These are phyloP conservation scores for Zoysia matrella DNA, from an alignment of 202 grass and related monocot species.

Conservation along the genomic window DNA sequence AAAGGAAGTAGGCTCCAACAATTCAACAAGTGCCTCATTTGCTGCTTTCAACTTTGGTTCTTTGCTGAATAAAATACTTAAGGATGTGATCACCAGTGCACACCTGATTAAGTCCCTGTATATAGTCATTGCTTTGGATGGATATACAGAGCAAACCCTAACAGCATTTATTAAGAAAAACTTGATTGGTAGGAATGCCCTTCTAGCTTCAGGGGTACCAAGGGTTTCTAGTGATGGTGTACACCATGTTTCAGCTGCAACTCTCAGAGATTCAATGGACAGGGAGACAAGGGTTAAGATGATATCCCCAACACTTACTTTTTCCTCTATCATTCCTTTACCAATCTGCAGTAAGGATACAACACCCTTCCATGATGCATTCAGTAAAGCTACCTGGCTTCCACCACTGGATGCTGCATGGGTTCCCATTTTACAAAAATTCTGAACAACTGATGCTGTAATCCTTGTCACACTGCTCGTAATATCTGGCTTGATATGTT, in stretches of 20 bases:
- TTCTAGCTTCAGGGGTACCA: conserved; percentile 75
- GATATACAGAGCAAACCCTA: conserved; percentile 78
- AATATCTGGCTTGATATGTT: conserved; percentile 47
- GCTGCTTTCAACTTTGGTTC: conserved; percentile 61
- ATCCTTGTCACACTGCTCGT: conserved; percentile 46
- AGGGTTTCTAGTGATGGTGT: conserved; percentile 36
- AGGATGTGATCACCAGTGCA: conserved; percentile 63
- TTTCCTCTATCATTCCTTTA: conserved; percentile 72
- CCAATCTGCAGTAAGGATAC: conserved; percentile 85
- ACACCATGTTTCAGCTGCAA: conserved; percentile 62
- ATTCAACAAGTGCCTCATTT: conserved; percentile 73
- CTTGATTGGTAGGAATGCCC: conserved; percentile 89
- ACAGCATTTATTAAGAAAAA: conserved; percentile 96
- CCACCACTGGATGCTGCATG: conserved; percentile 85
- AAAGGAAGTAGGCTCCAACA: conserved; percentile 80
- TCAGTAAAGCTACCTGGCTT: conserved; percentile 72
- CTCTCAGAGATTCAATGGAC: conserved; percentile 68
- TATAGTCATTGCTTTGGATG: conserved; percentile 64
- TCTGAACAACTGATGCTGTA: conserved; percentile 62
- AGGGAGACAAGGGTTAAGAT: conserved; percentile 74
- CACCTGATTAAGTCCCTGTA: conserved; percentile 66
- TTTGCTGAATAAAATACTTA: conserved; percentile 78
- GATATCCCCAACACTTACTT: conserved; percentile 65
- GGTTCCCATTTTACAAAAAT: conserved; percentile 74
- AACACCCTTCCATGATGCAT: conserved; percentile 90